phyloP scores from a whole-genome alignment of 371 early-diverging fungal genomes.

The Mucor lusitanicus region DNA sequence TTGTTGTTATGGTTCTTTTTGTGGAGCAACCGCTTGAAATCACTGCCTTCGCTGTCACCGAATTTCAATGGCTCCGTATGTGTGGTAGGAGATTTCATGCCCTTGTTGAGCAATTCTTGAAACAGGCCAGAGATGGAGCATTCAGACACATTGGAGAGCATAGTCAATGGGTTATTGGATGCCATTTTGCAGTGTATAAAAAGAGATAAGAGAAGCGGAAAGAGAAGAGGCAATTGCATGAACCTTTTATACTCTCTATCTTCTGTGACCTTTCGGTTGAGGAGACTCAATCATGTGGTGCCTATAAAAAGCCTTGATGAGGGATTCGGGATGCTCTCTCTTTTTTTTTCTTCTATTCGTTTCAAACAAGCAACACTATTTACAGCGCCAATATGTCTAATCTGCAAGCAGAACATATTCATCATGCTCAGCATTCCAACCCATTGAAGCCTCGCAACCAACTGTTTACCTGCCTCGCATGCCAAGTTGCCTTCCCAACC shows the following conservation, averaged over 20 bases:
- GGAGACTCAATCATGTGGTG: neutral
- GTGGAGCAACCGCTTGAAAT: conserved; percentile 30
- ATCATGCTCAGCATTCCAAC: conserved; percentile 19
- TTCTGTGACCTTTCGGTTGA: neutral
- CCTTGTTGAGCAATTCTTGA: conserved; percentile 11
- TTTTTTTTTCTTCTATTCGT: neutral
- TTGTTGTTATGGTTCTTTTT: conserved; percentile 22
- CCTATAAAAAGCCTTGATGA: neutral
- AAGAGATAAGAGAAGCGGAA: neutral
- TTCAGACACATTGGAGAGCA: conserved; percentile 3
- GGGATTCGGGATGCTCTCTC: neutral
- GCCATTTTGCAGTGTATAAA: conserved; percentile 5
- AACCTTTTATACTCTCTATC: neutral
- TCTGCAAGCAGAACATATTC: conserved; percentile 8
- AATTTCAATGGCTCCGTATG: neutral
- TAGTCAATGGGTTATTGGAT: neutral
- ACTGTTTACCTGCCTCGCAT: conserved; percentile 71
- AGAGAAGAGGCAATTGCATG: neutral
- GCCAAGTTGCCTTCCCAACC: conserved; percentile 84
- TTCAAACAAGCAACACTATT: neutral
- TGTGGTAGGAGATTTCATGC: neutral
- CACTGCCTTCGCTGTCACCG: conserved; percentile 27
- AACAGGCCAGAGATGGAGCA: conserved; percentile 16
- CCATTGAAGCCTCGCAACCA: conserved; percentile 29
- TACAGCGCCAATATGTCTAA: neutral